Conservation (phyloP, 225 moss, liverwort and hornwort species). For the Thuidium tamariscinum region DNA sequence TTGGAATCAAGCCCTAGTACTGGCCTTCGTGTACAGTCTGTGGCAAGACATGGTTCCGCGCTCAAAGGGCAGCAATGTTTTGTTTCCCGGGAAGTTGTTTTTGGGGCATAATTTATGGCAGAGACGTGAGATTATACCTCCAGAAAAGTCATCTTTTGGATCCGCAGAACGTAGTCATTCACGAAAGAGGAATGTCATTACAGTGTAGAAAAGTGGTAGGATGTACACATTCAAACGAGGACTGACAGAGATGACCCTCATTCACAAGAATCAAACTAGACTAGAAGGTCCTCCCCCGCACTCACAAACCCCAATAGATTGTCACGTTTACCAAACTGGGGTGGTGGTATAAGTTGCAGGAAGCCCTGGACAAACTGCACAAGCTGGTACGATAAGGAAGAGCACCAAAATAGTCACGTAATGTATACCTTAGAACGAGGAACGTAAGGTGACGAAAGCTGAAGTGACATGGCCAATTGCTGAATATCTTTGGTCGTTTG, state of each 20-base stretch:
- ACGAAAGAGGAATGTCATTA: neutral
- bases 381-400: neutral
- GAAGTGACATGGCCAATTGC: conserved; percentile 48
- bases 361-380: neutral
- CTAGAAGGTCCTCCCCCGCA: too few species aligned
- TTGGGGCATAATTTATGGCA: neutral
- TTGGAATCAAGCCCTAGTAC: neutral
- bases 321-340: neutral
- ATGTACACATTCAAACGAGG: neutral
- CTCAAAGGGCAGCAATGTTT: neutral
- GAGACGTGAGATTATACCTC: neutral
- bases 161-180: neutral
- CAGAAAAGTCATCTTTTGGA: neutral
- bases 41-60: neutral
- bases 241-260: neutral
- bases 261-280: too few species aligned
- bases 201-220: neutral
- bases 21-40: neutral
- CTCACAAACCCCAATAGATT: neutral
- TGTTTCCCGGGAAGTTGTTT: neutral
- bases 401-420: neutral
- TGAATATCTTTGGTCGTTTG: conserved; percentile 53
- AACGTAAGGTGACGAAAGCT: conserved; percentile 76
- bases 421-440: conserved; percentile 57
- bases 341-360: neutral